Conservation (phyloP, 2,329 filamentous ascomycete species). For the Hortaea sp. region DNA sequence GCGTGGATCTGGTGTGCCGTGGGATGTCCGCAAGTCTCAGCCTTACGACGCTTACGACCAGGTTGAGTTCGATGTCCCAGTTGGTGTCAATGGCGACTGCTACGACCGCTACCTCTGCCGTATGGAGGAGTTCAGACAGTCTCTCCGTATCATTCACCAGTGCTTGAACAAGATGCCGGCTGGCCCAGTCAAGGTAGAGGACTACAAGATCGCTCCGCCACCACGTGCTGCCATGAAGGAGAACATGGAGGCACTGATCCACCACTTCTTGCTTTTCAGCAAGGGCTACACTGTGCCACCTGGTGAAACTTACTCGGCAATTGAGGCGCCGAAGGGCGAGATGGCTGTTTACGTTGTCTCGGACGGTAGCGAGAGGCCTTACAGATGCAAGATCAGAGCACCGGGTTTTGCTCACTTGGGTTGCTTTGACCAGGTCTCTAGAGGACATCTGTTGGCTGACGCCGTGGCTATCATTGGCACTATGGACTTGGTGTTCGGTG, state of each 20-base stretch:
- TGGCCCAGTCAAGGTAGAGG: constrained; percentile 87
- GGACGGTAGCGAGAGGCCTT: constrained; percentile 91
- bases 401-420: constrained; percentile 92
- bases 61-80: constrained; percentile 96
- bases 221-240: constrained; percentile 99
- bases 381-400: constrained; percentile 93
- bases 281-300: constrained; percentile 97
- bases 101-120: constrained; percentile 98
- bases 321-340: constrained; percentile 99
- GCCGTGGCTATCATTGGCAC: constrained; percentile 84
- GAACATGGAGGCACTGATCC: constrained; percentile 99
- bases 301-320: constrained; percentile 94
- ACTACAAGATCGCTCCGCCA: constrained; percentile 96
- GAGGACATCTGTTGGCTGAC: constrained; percentile 89
- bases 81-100: constrained; percentile 94
- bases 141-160: constrained; percentile 94
- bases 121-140: constrained; percentile 99
- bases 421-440: constrained; percentile 86
- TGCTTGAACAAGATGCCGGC: constrained; percentile 98
- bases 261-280: constrained; percentile 97
- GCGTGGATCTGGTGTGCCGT: constrained; percentile 88
- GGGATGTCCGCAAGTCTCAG: constrained; percentile 92
- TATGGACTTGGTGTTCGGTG: constrained; percentile 56
- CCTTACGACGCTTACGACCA: constrained; percentile 97
- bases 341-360: constrained; percentile 97